Conservation (phyloP, 1,284 basidiomycete species). For the Puccinia hordei region DNA sequence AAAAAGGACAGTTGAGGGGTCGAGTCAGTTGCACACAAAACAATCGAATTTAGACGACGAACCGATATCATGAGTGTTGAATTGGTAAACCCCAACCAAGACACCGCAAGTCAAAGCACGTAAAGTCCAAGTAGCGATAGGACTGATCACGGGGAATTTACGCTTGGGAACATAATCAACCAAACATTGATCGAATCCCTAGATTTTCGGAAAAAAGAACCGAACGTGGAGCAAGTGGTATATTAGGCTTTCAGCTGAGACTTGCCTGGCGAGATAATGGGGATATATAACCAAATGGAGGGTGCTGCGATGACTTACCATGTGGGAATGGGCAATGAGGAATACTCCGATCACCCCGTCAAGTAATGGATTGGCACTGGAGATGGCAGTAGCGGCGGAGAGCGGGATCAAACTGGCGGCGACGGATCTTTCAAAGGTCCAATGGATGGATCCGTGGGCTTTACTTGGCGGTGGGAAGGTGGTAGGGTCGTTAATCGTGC, state of each 20-base stretch:
- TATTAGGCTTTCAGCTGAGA: background rate
- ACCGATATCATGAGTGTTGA: slow-evolving; percentile 97
- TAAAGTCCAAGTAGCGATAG: slow-evolving; percentile 72
- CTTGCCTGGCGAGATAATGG: background rate
- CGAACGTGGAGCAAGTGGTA: background rate
- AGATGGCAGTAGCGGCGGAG: slow-evolving; percentile 64
- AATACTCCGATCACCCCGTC: slow-evolving; percentile 85
- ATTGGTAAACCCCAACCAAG: slow-evolving; percentile 89
- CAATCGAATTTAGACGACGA: slow-evolving; percentile 58
- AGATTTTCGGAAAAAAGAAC: background rate
- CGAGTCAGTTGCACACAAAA: slow-evolving; percentile 43
- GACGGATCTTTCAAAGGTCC: slow-evolving; percentile 92
- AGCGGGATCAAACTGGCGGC: slow-evolving; percentile 84
- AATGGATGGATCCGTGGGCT: slow-evolving; percentile 91
- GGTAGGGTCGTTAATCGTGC: slow-evolving; percentile 93
- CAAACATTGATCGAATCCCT: slow-evolving; percentile 59
- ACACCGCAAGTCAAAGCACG: slow-evolving; percentile 77
- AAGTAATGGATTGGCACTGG: slow-evolving; percentile 68
- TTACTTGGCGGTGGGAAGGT: slow-evolving; percentile 78
- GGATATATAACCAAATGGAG: background rate
- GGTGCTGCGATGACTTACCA: slow-evolving; percentile 65
- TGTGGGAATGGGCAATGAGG: slow-evolving; percentile 90
- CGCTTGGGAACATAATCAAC: slow-evolving; percentile 87
- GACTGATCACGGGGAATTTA: slow-evolving; percentile 83
- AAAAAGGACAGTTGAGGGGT: slow-evolving; percentile 2